phyloP scores from a whole-genome alignment of 352 stramenopile genomes.

The Plasmopara muralis region DNA sequence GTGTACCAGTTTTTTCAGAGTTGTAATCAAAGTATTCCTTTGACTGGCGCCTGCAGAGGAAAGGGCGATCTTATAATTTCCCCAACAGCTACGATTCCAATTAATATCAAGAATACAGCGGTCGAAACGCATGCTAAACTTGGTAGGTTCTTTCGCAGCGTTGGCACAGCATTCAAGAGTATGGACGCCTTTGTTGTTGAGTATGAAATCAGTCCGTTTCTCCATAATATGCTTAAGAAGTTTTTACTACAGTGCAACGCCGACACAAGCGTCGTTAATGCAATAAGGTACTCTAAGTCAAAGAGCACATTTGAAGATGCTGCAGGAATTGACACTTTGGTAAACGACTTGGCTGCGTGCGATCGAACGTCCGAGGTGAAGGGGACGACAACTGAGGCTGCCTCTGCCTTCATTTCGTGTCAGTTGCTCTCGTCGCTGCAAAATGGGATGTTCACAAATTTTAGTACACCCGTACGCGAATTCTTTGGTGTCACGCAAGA shows the following conservation, averaged over 20 bases:
- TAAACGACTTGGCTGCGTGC: constrained; percentile 45
- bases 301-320: constrained; percentile 41
- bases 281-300: constrained; percentile 34
- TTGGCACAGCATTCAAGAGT: constrained; percentile 29
- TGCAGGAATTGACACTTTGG: constrained; percentile 38
- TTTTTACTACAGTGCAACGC: constrained; percentile 43
- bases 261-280: constrained; percentile 18
- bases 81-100: constrained; percentile 25
- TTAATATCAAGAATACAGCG: constrained; percentile 23
- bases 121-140: constrained; percentile 29
- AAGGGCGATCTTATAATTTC: constrained; percentile 26
- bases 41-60: constrained; percentile 27
- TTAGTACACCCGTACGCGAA: constrained; percentile 49
- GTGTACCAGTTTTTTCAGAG: constrained; percentile 60
- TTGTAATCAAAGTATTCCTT: constrained; percentile 35
- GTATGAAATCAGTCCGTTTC: constrained; percentile 56
- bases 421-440: constrained; percentile 57
- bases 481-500: constrained; percentile 38
- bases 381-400: constrained; percentile 28
- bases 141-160: constrained; percentile 25
- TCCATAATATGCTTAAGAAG: constrained; percentile 48
- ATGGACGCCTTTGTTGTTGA: constrained; percentile 36
- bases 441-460: constrained; percentile 74
- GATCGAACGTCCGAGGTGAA: constrained; percentile 36
- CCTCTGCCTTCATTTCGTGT: constrained; percentile 55